A percentile compares a stretch with the other conserved stretches of the same genome.
phyloP scores from a whole-genome alignment of 768 basidiomycete species.

The Rhodocollybia butyracea region DNA sequence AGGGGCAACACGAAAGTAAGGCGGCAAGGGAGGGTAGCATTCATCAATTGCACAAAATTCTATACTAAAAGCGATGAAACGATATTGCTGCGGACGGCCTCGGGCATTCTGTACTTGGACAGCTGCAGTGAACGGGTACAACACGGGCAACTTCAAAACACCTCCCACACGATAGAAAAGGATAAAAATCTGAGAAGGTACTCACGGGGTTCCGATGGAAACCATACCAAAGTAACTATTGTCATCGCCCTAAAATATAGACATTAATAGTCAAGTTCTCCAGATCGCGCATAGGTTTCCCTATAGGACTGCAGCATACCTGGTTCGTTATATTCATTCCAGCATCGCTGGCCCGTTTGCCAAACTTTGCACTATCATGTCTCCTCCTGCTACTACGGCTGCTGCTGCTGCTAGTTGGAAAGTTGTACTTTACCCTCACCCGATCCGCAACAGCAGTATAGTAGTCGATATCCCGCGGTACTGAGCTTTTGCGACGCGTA shows the following conservation, averaged over 20 bases:
- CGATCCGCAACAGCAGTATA: conserved; percentile 36
- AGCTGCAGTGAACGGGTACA: too few species aligned
- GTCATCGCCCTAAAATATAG: conserved; percentile 40
- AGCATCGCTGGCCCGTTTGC: conserved; percentile 34
- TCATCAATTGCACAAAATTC: too few species aligned
- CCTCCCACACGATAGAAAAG: background rate
- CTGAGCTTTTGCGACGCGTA: conserved; percentile 27
- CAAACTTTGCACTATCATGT: background rate
- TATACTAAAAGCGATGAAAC: too few species aligned
- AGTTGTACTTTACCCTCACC: conserved; percentile 50
- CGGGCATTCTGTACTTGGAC: too few species aligned
- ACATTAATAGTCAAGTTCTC: too few species aligned
- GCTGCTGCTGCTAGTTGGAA: conserved; percentile 9
- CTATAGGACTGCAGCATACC: conserved; percentile 27
- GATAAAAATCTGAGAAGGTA: conserved; percentile 16
- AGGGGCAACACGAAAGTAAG: background rate
- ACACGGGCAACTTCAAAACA: background rate
- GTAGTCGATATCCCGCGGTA: conserved; percentile 25
- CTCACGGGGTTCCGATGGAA: conserved; percentile 63
- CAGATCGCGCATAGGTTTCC: background rate
- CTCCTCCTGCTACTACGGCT: conserved; percentile 9
- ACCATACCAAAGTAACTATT: conserved; percentile 56
- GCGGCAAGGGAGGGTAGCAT: background rate
- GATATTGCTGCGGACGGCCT: too few species aligned
- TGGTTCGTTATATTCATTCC: conserved; percentile 47